A percentile compares a stretch with the other conserved stretches of the same genome.
phyloP scores from a whole-genome alignment of 169 alveolate genomes.

The Eimeria sp. region DNA sequence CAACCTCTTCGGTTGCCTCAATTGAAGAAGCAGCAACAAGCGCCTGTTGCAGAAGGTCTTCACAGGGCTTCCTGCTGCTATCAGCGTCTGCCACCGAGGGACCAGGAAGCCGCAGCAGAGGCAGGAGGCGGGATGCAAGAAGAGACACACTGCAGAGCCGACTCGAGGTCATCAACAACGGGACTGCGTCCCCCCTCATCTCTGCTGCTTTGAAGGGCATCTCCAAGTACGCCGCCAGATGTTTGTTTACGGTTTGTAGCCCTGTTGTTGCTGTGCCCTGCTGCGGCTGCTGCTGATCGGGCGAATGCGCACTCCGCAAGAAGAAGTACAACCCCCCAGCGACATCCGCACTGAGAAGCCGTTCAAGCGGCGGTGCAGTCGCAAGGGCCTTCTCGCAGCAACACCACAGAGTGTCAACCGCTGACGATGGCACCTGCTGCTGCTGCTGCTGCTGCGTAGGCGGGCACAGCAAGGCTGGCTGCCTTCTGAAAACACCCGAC shows the following conservation, averaged over 20 bases:
- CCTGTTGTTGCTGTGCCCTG: not conserved
- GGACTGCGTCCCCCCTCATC: not conserved
- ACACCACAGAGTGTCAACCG: constrained; percentile 53
- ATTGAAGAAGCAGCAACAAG: constrained; percentile 28
- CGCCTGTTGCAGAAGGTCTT: constrained; percentile 21
- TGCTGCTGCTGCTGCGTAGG: constrained; percentile 23
- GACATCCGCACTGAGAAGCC: constrained; percentile 46
- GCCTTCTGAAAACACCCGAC: not conserved
- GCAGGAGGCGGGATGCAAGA: constrained; percentile 41
- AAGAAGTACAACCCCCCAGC: constrained; percentile 32
- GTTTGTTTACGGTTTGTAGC: not conserved
- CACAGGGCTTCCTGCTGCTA: constrained; percentile 8
- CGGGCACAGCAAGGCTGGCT: not conserved
- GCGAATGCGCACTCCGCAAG: not conserved
- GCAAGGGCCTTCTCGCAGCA: constrained; percentile 71
- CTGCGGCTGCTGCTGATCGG: constrained; percentile 35
- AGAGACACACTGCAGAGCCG: constrained; percentile 49
- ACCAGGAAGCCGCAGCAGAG: constrained; percentile 28
- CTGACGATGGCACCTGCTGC: constrained; percentile 19
- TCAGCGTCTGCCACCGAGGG: not conserved
- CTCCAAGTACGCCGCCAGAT: constrained; percentile 20
- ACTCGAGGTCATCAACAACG: constrained; percentile 6
- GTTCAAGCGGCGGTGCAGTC: constrained; percentile 34
- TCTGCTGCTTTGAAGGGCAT: not conserved
- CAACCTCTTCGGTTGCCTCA: constrained; percentile 28